These are phyloP conservation scores for Lyophyllum shimeji DNA, from an alignment of 768 basidiomycete species.

Conservation along the genomic window DNA sequence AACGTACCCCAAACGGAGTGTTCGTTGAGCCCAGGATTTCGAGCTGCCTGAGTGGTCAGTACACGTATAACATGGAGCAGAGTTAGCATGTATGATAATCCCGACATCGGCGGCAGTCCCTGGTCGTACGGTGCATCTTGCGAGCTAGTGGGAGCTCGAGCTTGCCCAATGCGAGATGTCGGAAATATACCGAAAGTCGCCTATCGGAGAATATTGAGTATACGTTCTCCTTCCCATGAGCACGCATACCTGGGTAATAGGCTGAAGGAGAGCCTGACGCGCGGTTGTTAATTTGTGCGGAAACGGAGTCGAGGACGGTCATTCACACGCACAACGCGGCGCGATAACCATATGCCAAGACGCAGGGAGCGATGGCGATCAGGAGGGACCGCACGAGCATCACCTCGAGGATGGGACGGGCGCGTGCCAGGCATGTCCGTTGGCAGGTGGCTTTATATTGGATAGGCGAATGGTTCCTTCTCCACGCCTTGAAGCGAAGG, in stretches of 20 bases:
- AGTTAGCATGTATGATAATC: slow-evolving; percentile 35
- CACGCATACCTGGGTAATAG: slow-evolving; percentile 37
- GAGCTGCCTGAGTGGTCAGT: slow-evolving; percentile 35
- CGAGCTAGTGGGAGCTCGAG: slow-evolving; percentile 43
- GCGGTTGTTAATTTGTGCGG: slow-evolving; percentile 33
- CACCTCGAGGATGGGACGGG: too few species aligned
- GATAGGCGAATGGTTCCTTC: too few species aligned
- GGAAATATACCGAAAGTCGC: slow-evolving; percentile 31
- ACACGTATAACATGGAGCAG: not conserved
- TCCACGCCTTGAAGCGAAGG: too few species aligned
- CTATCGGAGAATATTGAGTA: slow-evolving; percentile 7
- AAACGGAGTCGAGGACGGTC: slow-evolving; percentile 23
- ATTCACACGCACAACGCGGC: not conserved
- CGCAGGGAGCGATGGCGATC: too few species aligned
- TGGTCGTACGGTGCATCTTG: slow-evolving; percentile 60
- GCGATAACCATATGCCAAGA: not conserved
- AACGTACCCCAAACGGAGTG: slow-evolving; percentile 54
- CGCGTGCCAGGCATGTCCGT: too few species aligned
- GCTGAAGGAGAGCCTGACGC: slow-evolving; percentile 47
- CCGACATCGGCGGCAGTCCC: slow-evolving; percentile 51
- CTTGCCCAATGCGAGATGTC: slow-evolving; percentile 53
- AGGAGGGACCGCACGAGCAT: too few species aligned
- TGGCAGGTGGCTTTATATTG: too few species aligned
- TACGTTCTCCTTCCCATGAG: not conserved
- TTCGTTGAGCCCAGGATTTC: slow-evolving; percentile 39